phyloP scores from a whole-genome alignment of 2,329 filamentous ascomycete species.

The Salinomyces thailandicus region DNA sequence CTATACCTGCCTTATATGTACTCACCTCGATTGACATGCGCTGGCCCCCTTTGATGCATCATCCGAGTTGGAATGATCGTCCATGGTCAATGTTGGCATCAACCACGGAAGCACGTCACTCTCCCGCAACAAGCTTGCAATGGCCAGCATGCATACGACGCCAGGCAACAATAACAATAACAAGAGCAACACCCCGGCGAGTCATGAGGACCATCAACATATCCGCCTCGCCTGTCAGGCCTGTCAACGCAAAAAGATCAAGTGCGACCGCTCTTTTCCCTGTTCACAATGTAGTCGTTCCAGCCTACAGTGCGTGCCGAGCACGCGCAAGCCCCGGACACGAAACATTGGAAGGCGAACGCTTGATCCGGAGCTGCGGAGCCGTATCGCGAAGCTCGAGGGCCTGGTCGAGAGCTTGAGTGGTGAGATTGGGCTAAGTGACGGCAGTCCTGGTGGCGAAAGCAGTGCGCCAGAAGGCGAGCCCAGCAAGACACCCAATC shows the following conservation, averaged over 20 bases:
- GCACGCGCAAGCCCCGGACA: conserved; percentile 18
- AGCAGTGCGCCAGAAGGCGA: background rate
- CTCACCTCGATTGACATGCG: no score
- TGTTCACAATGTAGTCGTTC: conserved; percentile 21
- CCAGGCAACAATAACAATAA: no score
- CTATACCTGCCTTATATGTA: no score
- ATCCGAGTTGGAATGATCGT: no score
- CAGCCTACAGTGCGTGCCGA: conserved; percentile 14
- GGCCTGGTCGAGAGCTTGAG: conserved; percentile 21
- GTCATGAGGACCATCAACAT: conserved; percentile 11
- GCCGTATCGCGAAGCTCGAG: conserved; percentile 22
- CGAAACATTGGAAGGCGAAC: conserved; percentile 19
- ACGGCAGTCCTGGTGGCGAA: background rate
- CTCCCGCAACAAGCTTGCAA: no score
- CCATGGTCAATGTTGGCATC: no score
- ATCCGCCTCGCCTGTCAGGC: conserved; percentile 23
- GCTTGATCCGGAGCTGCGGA: conserved; percentile 19
- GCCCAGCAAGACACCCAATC: background rate
- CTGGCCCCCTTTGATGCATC: no score
- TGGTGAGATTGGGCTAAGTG: conserved; percentile 13
- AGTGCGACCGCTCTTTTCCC: conserved; percentile 20
- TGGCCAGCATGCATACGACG: no score
- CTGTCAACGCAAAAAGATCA: conserved; percentile 23
- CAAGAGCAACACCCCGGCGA: background rate
- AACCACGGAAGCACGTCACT: no score